phyloP scores from a whole-genome alignment of 345 rosid genomes.

The Gossypium longicalyx region DNA sequence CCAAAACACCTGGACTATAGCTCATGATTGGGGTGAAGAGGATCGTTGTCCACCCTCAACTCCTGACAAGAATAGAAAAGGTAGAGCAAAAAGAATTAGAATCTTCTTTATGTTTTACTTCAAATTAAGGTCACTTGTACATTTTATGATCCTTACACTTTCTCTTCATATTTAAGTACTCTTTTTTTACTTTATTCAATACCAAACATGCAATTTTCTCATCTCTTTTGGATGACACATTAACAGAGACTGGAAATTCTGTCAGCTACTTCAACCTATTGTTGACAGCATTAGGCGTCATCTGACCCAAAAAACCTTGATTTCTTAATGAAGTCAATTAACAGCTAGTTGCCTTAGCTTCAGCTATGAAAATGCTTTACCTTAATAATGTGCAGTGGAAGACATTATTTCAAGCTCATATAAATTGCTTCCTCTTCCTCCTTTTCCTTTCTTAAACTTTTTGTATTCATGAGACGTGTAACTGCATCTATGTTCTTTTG shows the following conservation, averaged over 20 bases:
- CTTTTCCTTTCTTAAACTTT: neutral
- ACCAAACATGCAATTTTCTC: neutral
- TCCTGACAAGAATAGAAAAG: slow-evolving; percentile 73
- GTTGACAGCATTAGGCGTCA: neutral
- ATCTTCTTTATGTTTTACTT: neutral
- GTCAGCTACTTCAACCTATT: neutral
- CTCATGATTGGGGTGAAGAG: slow-evolving; percentile 96
- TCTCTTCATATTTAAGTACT: no score
- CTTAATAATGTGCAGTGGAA: neutral
- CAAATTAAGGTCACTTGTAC: neutral
- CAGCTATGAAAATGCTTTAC: slow-evolving; percentile 1
- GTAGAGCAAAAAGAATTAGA: slow-evolving; percentile 24
- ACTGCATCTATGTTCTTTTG: no score
- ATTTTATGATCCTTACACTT: neutral
- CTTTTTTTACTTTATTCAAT: neutral
- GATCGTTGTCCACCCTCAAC: slow-evolving; percentile 89
- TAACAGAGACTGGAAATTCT: neutral
- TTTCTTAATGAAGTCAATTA: neutral
- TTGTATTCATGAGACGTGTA: neutral
- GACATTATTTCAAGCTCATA: neutral
- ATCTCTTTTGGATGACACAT: neutral
- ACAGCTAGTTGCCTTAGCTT: no score
- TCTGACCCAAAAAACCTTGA: neutral
- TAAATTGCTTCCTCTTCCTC: neutral
- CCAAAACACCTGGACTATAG: slow-evolving; percentile 89